Evolutionary conservation across 306 rosid species (phyloP).

Genomic region (Malus sylvestris): DNA sequence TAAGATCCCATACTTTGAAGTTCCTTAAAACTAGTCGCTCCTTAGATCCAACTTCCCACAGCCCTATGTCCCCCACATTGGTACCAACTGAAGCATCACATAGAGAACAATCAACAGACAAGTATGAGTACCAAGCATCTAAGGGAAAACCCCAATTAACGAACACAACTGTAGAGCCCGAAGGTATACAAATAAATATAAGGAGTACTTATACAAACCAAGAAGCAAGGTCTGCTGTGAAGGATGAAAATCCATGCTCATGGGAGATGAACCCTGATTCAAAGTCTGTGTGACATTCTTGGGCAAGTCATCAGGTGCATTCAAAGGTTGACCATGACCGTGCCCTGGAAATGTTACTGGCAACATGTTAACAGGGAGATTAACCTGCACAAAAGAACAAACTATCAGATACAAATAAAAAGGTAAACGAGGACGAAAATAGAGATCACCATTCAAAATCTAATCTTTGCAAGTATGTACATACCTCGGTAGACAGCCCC

Average conservation of each 20-base stretch:
- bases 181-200: neutral
- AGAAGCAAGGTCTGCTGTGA: constrained; percentile 84
- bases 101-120: neutral
- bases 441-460: neutral
- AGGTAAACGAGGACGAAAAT: neutral
- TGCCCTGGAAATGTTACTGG: constrained; percentile 75
- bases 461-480: constrained; percentile 1
- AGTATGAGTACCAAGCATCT: constrained; percentile 6
- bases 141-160: constrained; percentile 2
- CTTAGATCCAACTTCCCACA: constrained; percentile 96
- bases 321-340: constrained; percentile 67
- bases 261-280: constrained; percentile 92
- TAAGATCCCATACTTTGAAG: constrained; percentile 95
- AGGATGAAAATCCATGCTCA: constrained; percentile 99
- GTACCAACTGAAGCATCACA: constrained; percentile 70
- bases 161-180: neutral
- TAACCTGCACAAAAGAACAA: constrained; percentile 50
- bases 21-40: constrained; percentile 70
- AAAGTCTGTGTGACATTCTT: constrained; percentile 63
- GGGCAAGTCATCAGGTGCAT: constrained; percentile 84
- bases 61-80: constrained; percentile 83
- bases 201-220: constrained; percentile 39
- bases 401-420: neutral
- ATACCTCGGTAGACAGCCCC: constrained; percentile 86
- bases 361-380: constrained; percentile 86